Conservation (phyloP, 202 grass and related monocot genomes). For the Carex arenaria region DNA sequence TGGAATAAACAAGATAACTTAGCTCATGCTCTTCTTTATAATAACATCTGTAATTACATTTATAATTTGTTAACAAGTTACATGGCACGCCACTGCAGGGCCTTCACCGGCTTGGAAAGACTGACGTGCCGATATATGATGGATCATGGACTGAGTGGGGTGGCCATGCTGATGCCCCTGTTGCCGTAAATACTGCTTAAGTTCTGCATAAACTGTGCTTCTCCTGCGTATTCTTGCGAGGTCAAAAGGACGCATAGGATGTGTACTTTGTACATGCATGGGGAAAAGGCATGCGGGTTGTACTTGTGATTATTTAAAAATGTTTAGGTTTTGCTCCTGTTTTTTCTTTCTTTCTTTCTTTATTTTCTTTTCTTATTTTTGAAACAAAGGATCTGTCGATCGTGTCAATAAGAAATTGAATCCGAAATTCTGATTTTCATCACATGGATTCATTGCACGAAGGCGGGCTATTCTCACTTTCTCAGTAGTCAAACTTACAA, state of each 20-base stretch:
- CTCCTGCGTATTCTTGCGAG: not conserved
- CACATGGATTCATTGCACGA: too few species aligned
- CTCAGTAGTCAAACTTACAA: too few species aligned
- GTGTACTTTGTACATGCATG: not conserved
- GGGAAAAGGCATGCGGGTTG: not conserved
- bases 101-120: conserved; percentile 69
- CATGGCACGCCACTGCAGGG: conserved; percentile 35
- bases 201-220: not conserved
- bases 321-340: not conserved
- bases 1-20: not conserved
- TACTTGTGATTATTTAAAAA: not conserved
- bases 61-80: conserved; percentile 16
- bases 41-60: not conserved
- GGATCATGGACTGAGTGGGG: conserved; percentile 96
- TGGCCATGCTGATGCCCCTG: conserved; percentile 55
- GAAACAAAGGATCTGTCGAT: not conserved
- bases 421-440: not conserved
- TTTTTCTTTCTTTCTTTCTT: not conserved
- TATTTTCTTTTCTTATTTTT: not conserved
- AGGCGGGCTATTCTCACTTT: too few species aligned
- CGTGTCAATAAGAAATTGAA: conserved; percentile 8
- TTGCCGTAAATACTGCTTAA: conserved; percentile 40
- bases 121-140: conserved; percentile 67
- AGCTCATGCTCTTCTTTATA: not conserved
- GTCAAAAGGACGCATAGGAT: not conserved